phyloP scores from a whole-genome alignment of 2,329 filamentous ascomycete genomes.

The Fusarium protoensiforme region DNA sequence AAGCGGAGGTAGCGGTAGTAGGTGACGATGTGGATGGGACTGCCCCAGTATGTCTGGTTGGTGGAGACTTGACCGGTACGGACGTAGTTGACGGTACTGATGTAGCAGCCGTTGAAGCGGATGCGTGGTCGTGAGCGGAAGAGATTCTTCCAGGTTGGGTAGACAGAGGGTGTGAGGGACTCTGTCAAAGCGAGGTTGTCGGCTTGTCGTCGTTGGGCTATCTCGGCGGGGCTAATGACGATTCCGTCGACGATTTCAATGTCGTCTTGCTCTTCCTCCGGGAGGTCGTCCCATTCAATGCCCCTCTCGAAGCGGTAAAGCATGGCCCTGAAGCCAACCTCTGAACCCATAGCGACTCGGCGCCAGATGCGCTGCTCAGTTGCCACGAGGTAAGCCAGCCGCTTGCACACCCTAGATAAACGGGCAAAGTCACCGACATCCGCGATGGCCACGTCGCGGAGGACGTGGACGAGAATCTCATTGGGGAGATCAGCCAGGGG shows the following conservation, averaged over 20 bases:
- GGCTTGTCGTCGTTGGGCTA: constrained; percentile 47
- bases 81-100: constrained; percentile 95
- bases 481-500: constrained; percentile 82
- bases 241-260: constrained; percentile 45
- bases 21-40: constrained; percentile 92
- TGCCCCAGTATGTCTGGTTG: constrained; percentile 79
- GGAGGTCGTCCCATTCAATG: constrained; percentile 64
- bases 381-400: constrained; percentile 84
- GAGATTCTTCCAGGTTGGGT: constrained; percentile 72
- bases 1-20: constrained; percentile 98
- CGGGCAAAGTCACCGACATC: constrained; percentile 84
- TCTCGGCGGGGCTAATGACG: constrained; percentile 51
- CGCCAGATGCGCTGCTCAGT: constrained; percentile 92
- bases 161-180: constrained; percentile 56
- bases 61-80: constrained; percentile 80
- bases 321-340: constrained; percentile 87
- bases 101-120: constrained; percentile 96
- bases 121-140: constrained; percentile 86
- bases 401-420: constrained; percentile 84
- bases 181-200: constrained; percentile 51
- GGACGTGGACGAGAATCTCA: constrained; percentile 85
- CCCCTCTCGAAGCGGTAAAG: constrained; percentile 80
- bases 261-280: constrained; percentile 46
- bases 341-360: constrained; percentile 73
- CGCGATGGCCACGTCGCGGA: constrained; percentile 75